Evolutionary conservation across 768 basidiomycete species (phyloP), one percentile per base, ranked within the genome.

Genomic region (Lactifluus piperatus): DNA sequence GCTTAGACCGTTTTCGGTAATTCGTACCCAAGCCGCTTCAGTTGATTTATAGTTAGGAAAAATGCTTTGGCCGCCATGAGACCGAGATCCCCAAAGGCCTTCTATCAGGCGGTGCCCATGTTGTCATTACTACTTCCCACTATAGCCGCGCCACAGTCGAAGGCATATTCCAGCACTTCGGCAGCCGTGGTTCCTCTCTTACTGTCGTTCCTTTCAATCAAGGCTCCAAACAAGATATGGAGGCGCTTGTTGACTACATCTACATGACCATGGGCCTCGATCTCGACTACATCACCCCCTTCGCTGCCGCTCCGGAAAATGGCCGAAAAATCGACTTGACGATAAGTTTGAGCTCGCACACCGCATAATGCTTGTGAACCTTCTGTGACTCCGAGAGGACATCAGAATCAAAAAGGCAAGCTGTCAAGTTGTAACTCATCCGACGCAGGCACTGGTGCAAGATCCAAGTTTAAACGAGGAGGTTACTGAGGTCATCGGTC

Each of bases 161-260:
- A 8, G 30, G 30, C 4, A 30, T 30, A 30, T 99, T 88, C 83
- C 97, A 98, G 72, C 86, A 88, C 59, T 86, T 86, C 67, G 97
- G 97, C 20, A 92, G 91, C 66, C 87, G 91, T 64, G 95, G 94
- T 9, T 94, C 95, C n/a, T 90, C 93, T 20, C 80, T 99, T 46
- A 94, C 94, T 13, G 95, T 99, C 51, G 95, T 99, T 34, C 97
- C 97, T 14, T 99, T 98, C 83, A 99, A 99, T 69, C 95, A 98
- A 71, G 97, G 90, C 29, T 98, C 97, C 4, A 97, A 93, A 74
- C 97, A 98, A 71, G 97, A 99, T 65, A 92, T 97, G 39, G 97
- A 99, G 68, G 93, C 94, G 5, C 84, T 99, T 52, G 85, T 99
- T 66, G 95, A 98, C 74, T 99, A 98, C 71, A 95, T 99, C 73